phyloP scores from a whole-genome alignment of 331 rosid species.

The Acacia pycnantha region DNA sequence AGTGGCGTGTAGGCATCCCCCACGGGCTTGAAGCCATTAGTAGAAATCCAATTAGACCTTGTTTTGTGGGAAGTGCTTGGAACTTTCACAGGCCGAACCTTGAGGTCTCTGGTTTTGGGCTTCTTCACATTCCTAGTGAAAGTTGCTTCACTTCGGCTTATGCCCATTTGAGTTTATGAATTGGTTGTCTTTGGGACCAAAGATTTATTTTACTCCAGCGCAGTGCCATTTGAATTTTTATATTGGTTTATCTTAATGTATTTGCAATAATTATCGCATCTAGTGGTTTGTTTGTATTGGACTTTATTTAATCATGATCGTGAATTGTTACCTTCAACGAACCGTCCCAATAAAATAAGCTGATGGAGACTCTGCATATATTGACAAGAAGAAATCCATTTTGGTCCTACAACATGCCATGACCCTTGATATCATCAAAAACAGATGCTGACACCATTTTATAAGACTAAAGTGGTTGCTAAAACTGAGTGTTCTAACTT shows the following conservation, averaged over 20 bases:
- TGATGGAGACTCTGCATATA: background rate
- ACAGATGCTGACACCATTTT: conserved; percentile 15
- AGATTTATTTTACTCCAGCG: background rate
- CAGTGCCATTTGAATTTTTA: background rate
- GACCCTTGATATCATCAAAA: conserved; percentile 31
- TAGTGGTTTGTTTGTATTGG: background rate
- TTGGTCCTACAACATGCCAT: background rate
- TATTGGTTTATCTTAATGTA: background rate
- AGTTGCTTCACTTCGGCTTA: background rate
- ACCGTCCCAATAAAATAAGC: background rate
- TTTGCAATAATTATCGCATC: background rate
- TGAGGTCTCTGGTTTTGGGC: background rate
- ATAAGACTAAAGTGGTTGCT: background rate
- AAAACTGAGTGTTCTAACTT: too few species aligned
- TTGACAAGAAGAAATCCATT: conserved; percentile 22
- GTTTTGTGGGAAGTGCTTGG: background rate
- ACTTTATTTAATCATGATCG: background rate
- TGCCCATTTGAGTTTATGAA: background rate
- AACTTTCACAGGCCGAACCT: background rate
- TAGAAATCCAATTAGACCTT: background rate
- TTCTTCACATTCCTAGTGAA: background rate
- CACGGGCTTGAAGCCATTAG: background rate
- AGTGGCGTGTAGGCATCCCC: background rate
- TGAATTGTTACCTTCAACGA: background rate
- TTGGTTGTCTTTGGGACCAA: background rate